Evolutionary conservation across 169 alveolate genomes (phyloP).

Genomic region (Plasmodium coatneyi): DNA sequence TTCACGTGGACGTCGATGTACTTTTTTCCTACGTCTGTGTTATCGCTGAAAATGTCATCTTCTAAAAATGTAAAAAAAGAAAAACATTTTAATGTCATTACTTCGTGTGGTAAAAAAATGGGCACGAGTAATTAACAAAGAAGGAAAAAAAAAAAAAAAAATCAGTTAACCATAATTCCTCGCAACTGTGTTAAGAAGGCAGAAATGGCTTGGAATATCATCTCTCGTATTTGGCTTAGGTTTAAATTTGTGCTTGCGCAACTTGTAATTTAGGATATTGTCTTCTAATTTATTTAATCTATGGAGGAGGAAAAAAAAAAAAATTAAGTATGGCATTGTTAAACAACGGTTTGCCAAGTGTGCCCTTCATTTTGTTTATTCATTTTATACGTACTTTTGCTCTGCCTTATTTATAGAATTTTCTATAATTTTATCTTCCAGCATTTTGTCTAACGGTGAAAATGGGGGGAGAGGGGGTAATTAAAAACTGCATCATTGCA

Average conservation of each 20-base stretch:
- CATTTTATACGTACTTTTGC: slow-evolving; percentile 40
- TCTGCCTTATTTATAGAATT: slow-evolving; percentile 65
- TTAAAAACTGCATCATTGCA: neutral
- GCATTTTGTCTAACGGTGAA: slow-evolving; percentile 9
- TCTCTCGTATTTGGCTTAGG: slow-evolving; percentile 17
- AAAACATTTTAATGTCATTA: slow-evolving; percentile 20
- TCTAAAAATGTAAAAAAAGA: slow-evolving; percentile 39
- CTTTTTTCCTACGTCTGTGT: slow-evolving; percentile 32
- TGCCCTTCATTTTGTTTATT: neutral
- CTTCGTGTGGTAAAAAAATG: neutral
- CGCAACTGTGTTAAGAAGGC: slow-evolving; percentile 48
- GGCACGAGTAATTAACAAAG: slow-evolving; percentile 10
- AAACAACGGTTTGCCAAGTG: neutral
- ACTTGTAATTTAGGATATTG: slow-evolving; percentile 57
- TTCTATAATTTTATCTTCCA: slow-evolving; percentile 29
- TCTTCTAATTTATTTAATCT: slow-evolving; percentile 55
- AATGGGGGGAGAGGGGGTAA: slow-evolving; percentile 4
- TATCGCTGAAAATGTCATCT: slow-evolving; percentile 33
- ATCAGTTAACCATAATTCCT: slow-evolving; percentile 44
- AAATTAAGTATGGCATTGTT: neutral
- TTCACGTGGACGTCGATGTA: slow-evolving; percentile 57
- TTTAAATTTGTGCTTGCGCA: slow-evolving; percentile 25
- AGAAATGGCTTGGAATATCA: slow-evolving; percentile 71
- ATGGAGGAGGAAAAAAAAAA: neutral
- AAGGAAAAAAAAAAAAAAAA: slow-evolving; percentile 3